phyloP scores from a whole-genome alignment of 176 grass and related monocot genomes.

The Puya raimondii region DNA sequence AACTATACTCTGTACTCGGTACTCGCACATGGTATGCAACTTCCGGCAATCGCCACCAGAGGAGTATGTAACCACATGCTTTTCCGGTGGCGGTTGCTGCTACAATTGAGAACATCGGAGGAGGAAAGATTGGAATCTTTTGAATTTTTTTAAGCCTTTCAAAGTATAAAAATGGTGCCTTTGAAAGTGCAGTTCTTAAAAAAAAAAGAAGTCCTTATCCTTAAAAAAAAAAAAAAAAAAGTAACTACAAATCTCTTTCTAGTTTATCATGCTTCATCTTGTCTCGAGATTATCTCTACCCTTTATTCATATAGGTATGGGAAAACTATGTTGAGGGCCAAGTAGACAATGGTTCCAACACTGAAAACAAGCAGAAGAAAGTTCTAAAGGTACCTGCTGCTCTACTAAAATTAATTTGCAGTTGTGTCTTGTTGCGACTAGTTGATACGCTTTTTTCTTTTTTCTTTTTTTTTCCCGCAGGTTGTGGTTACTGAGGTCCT shows the following conservation, averaged over 20 bases:
- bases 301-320: slow-evolving; percentile 86
- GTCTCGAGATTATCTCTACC: slow-evolving; percentile 7
- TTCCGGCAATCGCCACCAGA: no score
- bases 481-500: slow-evolving; percentile 80
- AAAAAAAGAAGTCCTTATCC: no score
- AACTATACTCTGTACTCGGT: no score
- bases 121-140: no score
- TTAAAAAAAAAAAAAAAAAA: neutral
- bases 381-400: slow-evolving; percentile 60
- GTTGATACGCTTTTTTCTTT: neutral
- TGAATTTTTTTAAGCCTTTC: no score
- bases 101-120: no score
- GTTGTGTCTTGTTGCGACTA: neutral
- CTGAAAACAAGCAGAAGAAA: slow-evolving; percentile 80
- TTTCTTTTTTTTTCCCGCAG: slow-evolving; percentile 31
- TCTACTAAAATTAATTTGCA: neutral
- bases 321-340: slow-evolving; percentile 74
- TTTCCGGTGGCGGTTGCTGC: slow-evolving; percentile 66
- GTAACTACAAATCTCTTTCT: neutral
- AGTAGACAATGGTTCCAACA: slow-evolving; percentile 53
- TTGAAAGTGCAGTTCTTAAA: slow-evolving; percentile 37
- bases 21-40: no score
- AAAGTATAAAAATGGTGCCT: slow-evolving; percentile 35
- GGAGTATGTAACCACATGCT: no score
- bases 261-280: neutral